Base-by-base conservation (phyloP, 805 yeast genomes). In the Isabelozyma rhagii region DNA sequence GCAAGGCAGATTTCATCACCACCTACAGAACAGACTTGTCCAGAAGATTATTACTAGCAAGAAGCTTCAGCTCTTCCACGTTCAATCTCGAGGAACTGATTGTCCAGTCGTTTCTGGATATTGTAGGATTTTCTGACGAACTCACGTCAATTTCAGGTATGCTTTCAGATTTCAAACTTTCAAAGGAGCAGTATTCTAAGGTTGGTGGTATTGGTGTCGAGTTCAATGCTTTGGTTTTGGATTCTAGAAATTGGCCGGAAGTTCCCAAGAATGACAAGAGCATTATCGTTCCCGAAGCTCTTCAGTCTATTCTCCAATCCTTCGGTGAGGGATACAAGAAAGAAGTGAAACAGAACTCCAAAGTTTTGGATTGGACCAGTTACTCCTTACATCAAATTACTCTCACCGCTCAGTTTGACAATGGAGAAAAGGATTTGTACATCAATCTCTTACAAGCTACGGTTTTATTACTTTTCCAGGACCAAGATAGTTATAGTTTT, bases 361-460 rank as follows among this genome's bases (percentile, higher is more conserved):
- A 63, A 47, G 60, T 48, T 3, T 59, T 76, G 13, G 71, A 75
- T 51, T 78, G 82, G 82, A 64, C 62, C 34, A 63, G 60, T 46
- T 71, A 66, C 45, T 64, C 72, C 14, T 59, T 77, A 14, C 81
- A 78, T 47, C 76, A 75, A 51, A 50, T 78, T 15, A 54, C 59
- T 0, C 61, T 78, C 13, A 50, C 54, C 11, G 67, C 67, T 2
- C 51, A 58, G 17, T 76, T 77, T 52, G 59, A 59, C 13, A 51
- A 52, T 10, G 72, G 67, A 0, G 43, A 56, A 8, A 69, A 68
- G 45, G 75, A 70, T 25, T 57, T 74, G 31, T 51, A 51, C 2
- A 68, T 78, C 15, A 75, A 77, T 39, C 54, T 77, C n/a, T 67
- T 72, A 43, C 81, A 78, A 54, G 80, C 80, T 0, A 59, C 69